Conservation (phyloP, 2,329 filamentous ascomycete species). For the Myriosclerotinia duriaeana region DNA sequence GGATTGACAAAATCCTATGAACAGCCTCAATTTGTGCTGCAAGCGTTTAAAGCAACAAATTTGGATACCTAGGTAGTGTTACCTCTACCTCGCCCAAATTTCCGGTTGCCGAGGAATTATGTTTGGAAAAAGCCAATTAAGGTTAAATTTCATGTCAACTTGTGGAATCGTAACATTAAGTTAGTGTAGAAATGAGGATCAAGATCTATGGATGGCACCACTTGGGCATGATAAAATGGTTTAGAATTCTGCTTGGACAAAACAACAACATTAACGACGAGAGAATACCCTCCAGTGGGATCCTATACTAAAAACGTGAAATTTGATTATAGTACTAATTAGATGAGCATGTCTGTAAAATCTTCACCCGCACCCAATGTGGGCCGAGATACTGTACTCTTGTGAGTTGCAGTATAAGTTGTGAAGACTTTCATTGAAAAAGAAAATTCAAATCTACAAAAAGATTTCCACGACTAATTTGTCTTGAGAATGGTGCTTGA, state of each 20-base stretch:
- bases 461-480: background rate
- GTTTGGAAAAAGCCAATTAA: background rate
- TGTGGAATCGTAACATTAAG: background rate
- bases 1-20: background rate
- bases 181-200: background rate
- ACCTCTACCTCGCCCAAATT: background rate
- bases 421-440: background rate
- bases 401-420: background rate
- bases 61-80: too few relatives aligned
- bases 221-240: background rate
- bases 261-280: background rate
- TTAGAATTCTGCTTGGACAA: background rate
- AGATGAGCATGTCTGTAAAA: too few relatives aligned
- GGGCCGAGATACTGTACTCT: background rate
- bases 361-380: background rate
- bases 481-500: background rate
- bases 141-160: background rate
- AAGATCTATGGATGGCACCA: background rate
- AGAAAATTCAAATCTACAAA: background rate
- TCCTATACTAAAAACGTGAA: background rate
- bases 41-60: background rate
- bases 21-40: slow-evolving; percentile 1
- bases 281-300: background rate
- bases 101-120: background rate
- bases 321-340: background rate